phyloP scores from a whole-genome alignment of 1,139 yeast species.

The Saccharomycopsis hybrid region DNA sequence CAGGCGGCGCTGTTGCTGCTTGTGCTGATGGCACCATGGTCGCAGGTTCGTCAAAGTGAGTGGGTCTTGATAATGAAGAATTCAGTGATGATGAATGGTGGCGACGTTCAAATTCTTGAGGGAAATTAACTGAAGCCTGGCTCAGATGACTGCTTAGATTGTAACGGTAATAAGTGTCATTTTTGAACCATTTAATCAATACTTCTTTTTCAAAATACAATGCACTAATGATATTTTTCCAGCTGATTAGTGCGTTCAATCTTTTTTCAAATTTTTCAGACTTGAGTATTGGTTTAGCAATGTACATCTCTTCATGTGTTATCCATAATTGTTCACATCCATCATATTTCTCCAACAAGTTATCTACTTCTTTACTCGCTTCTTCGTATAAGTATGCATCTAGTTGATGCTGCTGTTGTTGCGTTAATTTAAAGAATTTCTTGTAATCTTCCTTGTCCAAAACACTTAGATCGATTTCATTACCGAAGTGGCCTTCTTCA shows the following conservation, averaged over 20 bases:
- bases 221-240: constrained; percentile 73
- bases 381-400: constrained; percentile 14
- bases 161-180: constrained; percentile 3
- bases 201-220: constrained; percentile 54
- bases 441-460: constrained; percentile 23
- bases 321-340: constrained; percentile 76
- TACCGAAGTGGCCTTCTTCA: constrained; percentile 25
- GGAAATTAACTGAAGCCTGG: neutral
- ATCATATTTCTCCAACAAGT: constrained; percentile 55
- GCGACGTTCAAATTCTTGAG: constrained; percentile 1
- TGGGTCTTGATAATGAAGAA: neutral
- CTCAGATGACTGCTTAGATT: neutral
- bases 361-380: constrained; percentile 41
- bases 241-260: constrained; percentile 74
- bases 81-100: constrained; percentile 7
- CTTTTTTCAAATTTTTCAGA: constrained; percentile 58
- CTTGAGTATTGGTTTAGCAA: constrained; percentile 69
- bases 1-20: too few species aligned
- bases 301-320: constrained; percentile 68
- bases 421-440: constrained; percentile 7
- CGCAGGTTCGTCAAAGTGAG: constrained; percentile 3
- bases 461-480: constrained; percentile 21
- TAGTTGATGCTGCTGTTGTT: constrained; percentile 8
- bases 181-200: constrained; percentile 44
- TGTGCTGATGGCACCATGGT: neutral